phyloP scores from a whole-genome alignment of 179 eudicot species.

The Spergularia azorica region DNA sequence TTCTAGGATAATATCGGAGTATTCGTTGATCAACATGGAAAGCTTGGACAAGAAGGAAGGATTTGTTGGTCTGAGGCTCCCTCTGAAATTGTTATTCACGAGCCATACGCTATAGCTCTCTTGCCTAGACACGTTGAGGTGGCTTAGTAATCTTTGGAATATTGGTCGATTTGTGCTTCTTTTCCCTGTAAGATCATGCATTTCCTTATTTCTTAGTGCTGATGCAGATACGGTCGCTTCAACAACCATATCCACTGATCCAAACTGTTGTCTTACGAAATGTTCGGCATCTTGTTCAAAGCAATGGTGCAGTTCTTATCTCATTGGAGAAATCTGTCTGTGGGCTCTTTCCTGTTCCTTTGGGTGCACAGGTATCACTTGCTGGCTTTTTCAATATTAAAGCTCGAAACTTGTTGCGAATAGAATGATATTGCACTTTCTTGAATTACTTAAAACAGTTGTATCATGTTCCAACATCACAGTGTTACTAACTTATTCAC shows the following conservation, averaged over 20 bases:
- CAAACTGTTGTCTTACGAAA: slow-evolving; percentile 89
- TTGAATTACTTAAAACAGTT: too few species aligned
- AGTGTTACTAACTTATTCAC: background rate
- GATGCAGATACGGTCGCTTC: slow-evolving; percentile 91
- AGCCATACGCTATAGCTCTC: slow-evolving; percentile 90
- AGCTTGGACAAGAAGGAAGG: slow-evolving; percentile 90
- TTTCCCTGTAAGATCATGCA: slow-evolving; percentile 9
- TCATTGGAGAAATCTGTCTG: slow-evolving; percentile 77
- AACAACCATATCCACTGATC: slow-evolving; percentile 86
- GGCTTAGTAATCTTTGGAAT: slow-evolving; percentile 14
- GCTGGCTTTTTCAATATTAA: too few species aligned
- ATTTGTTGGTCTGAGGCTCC: slow-evolving; percentile 99
- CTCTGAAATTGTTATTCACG: slow-evolving; percentile 65
- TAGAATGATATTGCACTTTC: background rate
- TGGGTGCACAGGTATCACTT: slow-evolving; percentile 90
- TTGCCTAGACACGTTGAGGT: slow-evolving; percentile 97
- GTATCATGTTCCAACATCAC: background rate
- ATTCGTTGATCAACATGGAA: slow-evolving; percentile 94
- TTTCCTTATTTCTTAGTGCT: slow-evolving; percentile 17
- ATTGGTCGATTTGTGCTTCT: background rate
- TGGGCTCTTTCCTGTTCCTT: slow-evolving; percentile 93
- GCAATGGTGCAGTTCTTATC: slow-evolving; percentile 58
- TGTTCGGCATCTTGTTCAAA: slow-evolving; percentile 66
- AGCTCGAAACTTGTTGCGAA: too few species aligned
- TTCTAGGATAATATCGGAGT: slow-evolving; percentile 87